These are phyloP conservation scores for Pestalotiopsis sp. DNA, from an alignment of 2,329 filamentous ascomycete species.

Conservation along the genomic window DNA sequence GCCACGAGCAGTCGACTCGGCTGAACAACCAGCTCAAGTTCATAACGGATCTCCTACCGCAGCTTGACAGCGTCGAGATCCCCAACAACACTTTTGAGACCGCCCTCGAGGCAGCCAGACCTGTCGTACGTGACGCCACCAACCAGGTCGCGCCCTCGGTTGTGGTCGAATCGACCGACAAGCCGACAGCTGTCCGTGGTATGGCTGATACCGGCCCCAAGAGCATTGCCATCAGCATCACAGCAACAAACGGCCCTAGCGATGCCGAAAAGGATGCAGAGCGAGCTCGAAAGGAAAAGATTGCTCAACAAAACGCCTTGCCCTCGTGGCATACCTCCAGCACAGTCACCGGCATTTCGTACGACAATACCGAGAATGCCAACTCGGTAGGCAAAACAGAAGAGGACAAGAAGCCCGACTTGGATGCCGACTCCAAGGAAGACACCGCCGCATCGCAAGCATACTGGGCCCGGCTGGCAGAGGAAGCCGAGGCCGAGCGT, in stretches of 20 bases:
- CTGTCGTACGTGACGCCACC: conserved; percentile 67
- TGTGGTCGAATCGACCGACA: conserved; percentile 55
- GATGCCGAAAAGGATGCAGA: conserved; percentile 70
- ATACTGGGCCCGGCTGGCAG: conserved; percentile 66
- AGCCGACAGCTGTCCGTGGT: conserved; percentile 71
- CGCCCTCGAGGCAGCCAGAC: conserved; percentile 64
- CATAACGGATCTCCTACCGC: conserved; percentile 74
- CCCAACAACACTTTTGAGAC: conserved; percentile 76
- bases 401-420: conserved; percentile 41
- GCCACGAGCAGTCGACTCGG: conserved; percentile 72
- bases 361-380: conserved; percentile 34
- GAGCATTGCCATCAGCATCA: conserved; percentile 72
- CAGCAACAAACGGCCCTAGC: conserved; percentile 65
- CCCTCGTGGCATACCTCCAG: conserved; percentile 74
- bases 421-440: conserved; percentile 54
- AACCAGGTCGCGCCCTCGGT: conserved; percentile 66
- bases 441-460: conserved; percentile 66
- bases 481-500: conserved; percentile 50
- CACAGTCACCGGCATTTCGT: conserved; percentile 68
- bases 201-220: conserved; percentile 68
- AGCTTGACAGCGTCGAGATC: conserved; percentile 75
- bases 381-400: conserved; percentile 33
- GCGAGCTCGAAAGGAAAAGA: conserved; percentile 65
- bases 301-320: conserved; percentile 69
- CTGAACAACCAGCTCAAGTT: conserved; percentile 81